These are phyloP conservation scores for Mrakia gelida DNA, from an alignment of 768 basidiomycete genomes.

Conservation along the genomic window DNA sequence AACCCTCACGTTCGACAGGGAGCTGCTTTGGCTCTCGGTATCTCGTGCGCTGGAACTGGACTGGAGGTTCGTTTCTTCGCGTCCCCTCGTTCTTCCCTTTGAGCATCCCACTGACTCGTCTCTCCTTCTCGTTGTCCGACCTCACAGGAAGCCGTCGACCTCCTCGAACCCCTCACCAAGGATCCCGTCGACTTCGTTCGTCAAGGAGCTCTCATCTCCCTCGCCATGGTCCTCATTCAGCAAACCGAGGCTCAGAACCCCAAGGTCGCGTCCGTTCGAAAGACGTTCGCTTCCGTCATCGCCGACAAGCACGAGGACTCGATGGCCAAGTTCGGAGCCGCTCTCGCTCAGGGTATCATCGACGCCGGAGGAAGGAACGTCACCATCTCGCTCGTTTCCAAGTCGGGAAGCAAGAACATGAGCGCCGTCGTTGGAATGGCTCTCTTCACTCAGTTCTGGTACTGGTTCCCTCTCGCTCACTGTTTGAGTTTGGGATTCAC, in stretches of 20 bases:
- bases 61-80: conserved; percentile 59
- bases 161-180: conserved; percentile 96
- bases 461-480: conserved; percentile 97
- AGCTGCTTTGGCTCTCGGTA: conserved; percentile 90
- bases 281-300: conserved; percentile 83
- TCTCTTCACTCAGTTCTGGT: conserved; percentile 99
- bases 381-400: conserved; percentile 87
- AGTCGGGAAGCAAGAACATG: conserved; percentile 87
- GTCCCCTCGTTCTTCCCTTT: not conserved
- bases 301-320: conserved; percentile 97
- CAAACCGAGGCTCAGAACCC: conserved; percentile 88
- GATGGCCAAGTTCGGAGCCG: conserved; percentile 96
- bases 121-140: conserved; percentile 1
- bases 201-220: conserved; percentile 90
- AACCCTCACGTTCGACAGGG: conserved; percentile 98
- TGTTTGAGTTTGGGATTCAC: conserved; percentile 88
- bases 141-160: conserved; percentile 85
- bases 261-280: conserved; percentile 70
- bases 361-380: conserved; percentile 97
- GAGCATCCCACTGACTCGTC: not conserved
- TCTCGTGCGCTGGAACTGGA: conserved; percentile 95
- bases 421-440: conserved; percentile 97
- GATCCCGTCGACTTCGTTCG: conserved; percentile 98
- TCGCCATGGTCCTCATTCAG: conserved; percentile 95
- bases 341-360: conserved; percentile 91